Evolutionary conservation across 345 rosid genomes (phyloP).

Genomic region (Gossypium herbaceum): DNA sequence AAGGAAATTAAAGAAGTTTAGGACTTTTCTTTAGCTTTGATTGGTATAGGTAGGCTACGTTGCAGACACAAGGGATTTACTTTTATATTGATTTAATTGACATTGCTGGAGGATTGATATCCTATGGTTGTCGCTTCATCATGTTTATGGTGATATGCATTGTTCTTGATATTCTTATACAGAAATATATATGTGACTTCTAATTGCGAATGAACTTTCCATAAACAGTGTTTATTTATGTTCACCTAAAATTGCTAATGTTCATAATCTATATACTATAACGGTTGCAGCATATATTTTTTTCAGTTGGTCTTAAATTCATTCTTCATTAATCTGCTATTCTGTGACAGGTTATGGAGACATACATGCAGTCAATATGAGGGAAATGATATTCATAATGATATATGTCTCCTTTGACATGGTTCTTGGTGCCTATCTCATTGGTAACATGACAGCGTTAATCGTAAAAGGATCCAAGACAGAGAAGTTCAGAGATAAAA

Average conservation of each 20-base stretch:
- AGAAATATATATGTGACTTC: neutral
- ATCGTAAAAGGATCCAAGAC: conserved; percentile 98
- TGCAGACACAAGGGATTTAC: neutral
- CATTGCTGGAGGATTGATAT: neutral
- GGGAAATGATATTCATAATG: conserved; percentile 98
- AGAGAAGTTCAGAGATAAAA: conserved; percentile 87
- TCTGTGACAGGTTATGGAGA: conserved; percentile 84
- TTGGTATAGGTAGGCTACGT: neutral
- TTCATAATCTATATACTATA: too few species aligned
- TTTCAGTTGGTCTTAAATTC: conserved; percentile 2
- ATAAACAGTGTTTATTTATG: neutral
- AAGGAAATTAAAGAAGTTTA: neutral
- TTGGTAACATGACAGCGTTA: conserved; percentile 97
- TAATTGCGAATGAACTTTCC: neutral
- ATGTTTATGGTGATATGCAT: neutral
- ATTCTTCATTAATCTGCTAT: conserved; percentile 10
- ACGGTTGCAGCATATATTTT: neutral
- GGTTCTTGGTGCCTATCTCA: conserved; percentile 94
- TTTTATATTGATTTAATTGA: neutral
- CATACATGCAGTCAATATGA: conserved; percentile 85
- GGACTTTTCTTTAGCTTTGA: neutral
- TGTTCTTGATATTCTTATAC: neutral
- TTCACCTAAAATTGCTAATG: neutral
- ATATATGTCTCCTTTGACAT: conserved; percentile 87
- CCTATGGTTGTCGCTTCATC: neutral